These are phyloP conservation scores for Globisporangium middletonii DNA, from an alignment of 352 stramenopile genomes.

Conservation along the genomic window DNA sequence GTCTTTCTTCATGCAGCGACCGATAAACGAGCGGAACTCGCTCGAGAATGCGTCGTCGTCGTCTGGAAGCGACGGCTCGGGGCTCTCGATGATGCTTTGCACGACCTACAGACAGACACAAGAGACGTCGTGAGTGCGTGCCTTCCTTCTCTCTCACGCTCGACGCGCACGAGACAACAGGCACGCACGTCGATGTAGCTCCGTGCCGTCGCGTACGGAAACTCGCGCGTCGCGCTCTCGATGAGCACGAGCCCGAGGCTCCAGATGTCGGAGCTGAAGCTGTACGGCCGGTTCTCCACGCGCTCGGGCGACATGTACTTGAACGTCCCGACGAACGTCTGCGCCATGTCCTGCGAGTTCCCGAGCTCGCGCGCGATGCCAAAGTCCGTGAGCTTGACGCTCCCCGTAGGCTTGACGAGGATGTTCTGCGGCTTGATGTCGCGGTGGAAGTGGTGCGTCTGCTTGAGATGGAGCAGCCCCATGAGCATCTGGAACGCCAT, in stretches of 20 bases:
- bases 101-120: conserved; percentile 33
- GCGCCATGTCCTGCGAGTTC: conserved; percentile 68
- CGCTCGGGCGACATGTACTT: conserved; percentile 93
- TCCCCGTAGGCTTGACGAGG: conserved; percentile 71
- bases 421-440: conserved; percentile 94
- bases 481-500: conserved; percentile 59
- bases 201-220: conserved; percentile 42
- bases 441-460: conserved; percentile 83
- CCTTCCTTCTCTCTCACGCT: too few relatives aligned
- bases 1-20: conserved; percentile 57
- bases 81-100: conserved; percentile 66
- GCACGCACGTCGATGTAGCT: conserved; percentile 64
- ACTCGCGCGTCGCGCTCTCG: conserved; percentile 51
- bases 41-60: conserved; percentile 27
- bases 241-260: conserved; percentile 71
- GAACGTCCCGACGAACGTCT: conserved; percentile 89
- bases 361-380: conserved; percentile 59
- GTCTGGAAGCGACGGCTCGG: conserved; percentile 35
- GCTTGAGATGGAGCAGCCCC: conserved; percentile 56
- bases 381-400: conserved; percentile 82
- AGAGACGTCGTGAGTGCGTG: neutral
- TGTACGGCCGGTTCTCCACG: conserved; percentile 80
- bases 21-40: conserved; percentile 57
- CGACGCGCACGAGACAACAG: too few relatives aligned
- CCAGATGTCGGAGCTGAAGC: conserved; percentile 80